Base-by-base conservation (phyloP, 2,329 filamentous ascomycete genomes). In the Paecilomyces variotii region DNA sequence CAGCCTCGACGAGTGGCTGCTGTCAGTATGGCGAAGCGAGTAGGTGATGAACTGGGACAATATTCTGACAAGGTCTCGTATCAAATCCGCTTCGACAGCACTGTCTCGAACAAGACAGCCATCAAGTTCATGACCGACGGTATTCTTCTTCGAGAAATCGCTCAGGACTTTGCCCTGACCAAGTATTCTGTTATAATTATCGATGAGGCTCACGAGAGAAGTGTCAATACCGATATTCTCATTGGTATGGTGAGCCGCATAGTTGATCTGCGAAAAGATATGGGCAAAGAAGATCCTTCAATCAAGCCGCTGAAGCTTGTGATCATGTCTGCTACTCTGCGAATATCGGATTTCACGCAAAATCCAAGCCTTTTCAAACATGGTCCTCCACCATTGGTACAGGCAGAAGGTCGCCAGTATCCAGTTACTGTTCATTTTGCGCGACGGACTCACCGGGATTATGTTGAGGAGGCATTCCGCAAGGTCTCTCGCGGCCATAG, bases 81-180 rank as follows among this genome's bases (percentile, higher is more conserved):
- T 72, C 94, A 92, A 72, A 97, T 99, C 66, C 88, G 95, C 26
- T 99, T 97, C 64, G 94, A 99, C 70, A 91, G 88, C 55, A 93
- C 87, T 0, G 86, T 89, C 1, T 85, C 86, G 54, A 80, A 86
- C 28, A 87, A 91, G 56, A 99, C 94, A 0, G 89, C 90, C 4
- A 85, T 99, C 72, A 99, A 99, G 72, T 99, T 97, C 76, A 97
- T 99, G 92, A 99, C 94, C 0, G 94, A 99, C 73, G 94, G 94
- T 82, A 91, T 99, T 28, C 79, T 99, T 60, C 82, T 99, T 9
- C 87, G 94, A 58, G 94, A 99, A 74, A 88, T 97, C 57, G 87
- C 90, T 0, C 87, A 94, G 63, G 94, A 99, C 70, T 91, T 97
- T 68, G 82, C 90, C 0, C 77, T 99, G 52, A 85, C 83, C 55